These are phyloP conservation scores for Aspergillus sp. DNA, from an alignment of 2,329 filamentous ascomycete species.

Conservation along the genomic window DNA sequence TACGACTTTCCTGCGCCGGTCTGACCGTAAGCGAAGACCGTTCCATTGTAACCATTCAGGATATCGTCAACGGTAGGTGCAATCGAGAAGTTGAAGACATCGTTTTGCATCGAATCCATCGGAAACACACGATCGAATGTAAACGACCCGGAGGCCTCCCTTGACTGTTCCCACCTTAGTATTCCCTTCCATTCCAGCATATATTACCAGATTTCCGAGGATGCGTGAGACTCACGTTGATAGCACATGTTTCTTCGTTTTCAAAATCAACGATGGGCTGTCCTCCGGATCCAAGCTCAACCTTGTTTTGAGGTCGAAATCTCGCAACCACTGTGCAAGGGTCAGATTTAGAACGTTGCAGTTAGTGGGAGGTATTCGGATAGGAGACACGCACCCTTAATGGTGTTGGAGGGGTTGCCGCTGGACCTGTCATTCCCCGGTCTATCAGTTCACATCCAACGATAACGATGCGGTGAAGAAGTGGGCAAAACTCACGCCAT, in stretches of 20 bases:
- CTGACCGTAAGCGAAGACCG: constrained; percentile 97
- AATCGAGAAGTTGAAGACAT: constrained; percentile 99
- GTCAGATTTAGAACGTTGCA: constrained; percentile 1
- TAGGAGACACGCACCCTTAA: constrained; percentile 48
- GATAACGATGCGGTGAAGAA: constrained; percentile 8
- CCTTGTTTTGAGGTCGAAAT: constrained; percentile 94
- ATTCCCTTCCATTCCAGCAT: neutral
- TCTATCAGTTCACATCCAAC: constrained; percentile 12
- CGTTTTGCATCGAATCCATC: constrained; percentile 83
- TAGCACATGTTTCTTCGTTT: constrained; percentile 80
- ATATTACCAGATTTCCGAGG: neutral
- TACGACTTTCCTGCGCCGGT: constrained; percentile 98
- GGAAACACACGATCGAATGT: constrained; percentile 98
- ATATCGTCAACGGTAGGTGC: constrained; percentile 95
- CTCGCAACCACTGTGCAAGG: constrained; percentile 78
- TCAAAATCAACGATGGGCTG: constrained; percentile 89
- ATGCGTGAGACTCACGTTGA: constrained; percentile 64
- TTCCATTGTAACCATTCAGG: constrained; percentile 98
- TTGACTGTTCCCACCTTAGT: constrained; percentile 59
- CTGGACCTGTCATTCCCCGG: constrained; percentile 27
- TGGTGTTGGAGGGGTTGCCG: constrained; percentile 46
- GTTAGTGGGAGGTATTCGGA: neutral
- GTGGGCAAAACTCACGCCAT: constrained; percentile 48
- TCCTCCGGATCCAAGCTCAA: constrained; percentile 86
- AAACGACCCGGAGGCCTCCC: constrained; percentile 79